These are phyloP conservation scores for Phyllosticta paracitricarpa DNA, from an alignment of 2,329 filamentous ascomycete species.

Conservation along the genomic window DNA sequence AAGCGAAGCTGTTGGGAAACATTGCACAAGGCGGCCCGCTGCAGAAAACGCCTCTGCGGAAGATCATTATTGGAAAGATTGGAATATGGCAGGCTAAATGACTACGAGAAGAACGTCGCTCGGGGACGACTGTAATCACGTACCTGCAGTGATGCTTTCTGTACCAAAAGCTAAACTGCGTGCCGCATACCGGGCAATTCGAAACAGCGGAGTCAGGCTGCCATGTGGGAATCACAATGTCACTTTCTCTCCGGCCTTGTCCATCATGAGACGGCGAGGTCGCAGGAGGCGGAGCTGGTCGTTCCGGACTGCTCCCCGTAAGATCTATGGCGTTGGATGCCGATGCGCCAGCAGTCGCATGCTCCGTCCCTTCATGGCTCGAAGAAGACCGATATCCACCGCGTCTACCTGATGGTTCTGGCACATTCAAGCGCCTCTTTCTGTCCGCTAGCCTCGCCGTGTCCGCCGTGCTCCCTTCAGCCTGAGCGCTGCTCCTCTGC, in stretches of 20 bases:
- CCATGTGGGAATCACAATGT: constrained; percentile 62
- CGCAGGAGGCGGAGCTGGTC: neutral
- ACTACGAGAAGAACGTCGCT: neutral
- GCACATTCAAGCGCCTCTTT: constrained; percentile 26
- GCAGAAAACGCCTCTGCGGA: neutral
- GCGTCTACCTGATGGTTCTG: constrained; percentile 22
- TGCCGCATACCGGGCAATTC: constrained; percentile 73
- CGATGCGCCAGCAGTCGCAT: neutral
- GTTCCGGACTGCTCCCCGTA: neutral
- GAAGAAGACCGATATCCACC: constrained; percentile 15
- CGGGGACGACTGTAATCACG: constrained; percentile 17
- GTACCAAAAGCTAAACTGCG: constrained; percentile 73
- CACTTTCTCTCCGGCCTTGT: neutral
- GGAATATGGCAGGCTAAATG: neutral
- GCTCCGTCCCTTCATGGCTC: neutral
- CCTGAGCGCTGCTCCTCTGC: too few relatives aligned
- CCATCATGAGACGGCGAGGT: neutral
- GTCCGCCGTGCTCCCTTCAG: neutral
- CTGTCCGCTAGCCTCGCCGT: constrained; percentile 18
- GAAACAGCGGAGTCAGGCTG: constrained; percentile 78
- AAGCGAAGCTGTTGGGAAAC: neutral
- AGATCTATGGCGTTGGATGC: neutral
- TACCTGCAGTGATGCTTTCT: constrained; percentile 89
- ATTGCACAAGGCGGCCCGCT: neutral
- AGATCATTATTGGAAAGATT: neutral